phyloP scores from a whole-genome alignment of 768 basidiomycete species.

The Suillus alpinus region DNA sequence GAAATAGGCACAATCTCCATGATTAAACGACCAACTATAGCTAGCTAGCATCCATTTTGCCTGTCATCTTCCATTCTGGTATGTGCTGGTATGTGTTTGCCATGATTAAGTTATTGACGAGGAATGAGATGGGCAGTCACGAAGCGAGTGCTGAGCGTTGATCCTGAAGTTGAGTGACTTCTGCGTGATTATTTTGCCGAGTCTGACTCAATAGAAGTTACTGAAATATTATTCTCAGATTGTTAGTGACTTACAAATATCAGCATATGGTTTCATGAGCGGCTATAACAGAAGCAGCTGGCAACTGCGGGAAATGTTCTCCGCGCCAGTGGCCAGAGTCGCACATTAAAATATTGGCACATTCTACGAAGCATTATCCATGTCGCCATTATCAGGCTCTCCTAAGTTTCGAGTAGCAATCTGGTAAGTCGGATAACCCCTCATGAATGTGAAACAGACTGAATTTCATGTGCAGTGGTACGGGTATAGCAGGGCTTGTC shows the following conservation, averaged over 20 bases:
- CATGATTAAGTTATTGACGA: neutral
- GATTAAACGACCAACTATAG: neutral
- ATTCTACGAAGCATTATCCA: neutral
- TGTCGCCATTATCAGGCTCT: slow-evolving; percentile 8
- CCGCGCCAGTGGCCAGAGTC: neutral
- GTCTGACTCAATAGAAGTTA: too few relatives aligned
- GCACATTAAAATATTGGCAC: neutral
- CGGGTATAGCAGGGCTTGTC: slow-evolving; percentile 37
- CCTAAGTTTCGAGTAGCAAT: slow-evolving; percentile 11
- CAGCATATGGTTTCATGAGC: too few relatives aligned
- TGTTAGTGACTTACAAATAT: too few relatives aligned
- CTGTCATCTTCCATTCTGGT: neutral
- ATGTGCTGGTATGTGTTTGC: neutral
- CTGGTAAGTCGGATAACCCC: neutral
- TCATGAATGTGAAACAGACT: neutral
- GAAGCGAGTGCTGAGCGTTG: too few relatives aligned
- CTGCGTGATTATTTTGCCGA: too few relatives aligned
- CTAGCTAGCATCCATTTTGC: neutral
- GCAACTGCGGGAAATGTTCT: too few relatives aligned
- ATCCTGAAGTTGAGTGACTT: too few relatives aligned
- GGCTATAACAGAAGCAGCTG: too few relatives aligned
- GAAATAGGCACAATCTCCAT: neutral
- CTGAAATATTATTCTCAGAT: too few relatives aligned
- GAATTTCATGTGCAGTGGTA: neutral
- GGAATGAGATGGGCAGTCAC: neutral